Conservation (phyloP, 495 filamentous ascomycete species). For the Penicilliopsis zonata region DNA sequence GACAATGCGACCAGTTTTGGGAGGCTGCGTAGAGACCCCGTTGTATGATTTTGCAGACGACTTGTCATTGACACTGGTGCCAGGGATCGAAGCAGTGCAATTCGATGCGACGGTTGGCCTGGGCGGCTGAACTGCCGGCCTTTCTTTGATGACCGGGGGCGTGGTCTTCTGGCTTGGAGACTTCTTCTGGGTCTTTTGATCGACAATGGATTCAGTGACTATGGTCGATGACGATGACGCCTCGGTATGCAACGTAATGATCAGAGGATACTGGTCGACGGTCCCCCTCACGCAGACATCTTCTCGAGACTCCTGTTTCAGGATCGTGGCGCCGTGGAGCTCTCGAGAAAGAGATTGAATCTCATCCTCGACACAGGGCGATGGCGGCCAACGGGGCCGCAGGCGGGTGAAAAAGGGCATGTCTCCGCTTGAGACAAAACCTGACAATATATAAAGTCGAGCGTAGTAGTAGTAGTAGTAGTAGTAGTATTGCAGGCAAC, state of each 20-base stretch:
- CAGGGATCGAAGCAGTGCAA: too few species aligned
- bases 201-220: constrained; percentile 1
- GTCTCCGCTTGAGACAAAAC: constrained; percentile 2
- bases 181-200: too few species aligned
- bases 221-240: constrained; percentile 6
- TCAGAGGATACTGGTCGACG: constrained; percentile 34
- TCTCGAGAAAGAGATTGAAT: constrained; percentile 28
- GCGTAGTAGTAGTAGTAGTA: constrained; percentile 3
- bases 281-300: constrained; percentile 28
- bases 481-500: not conserved
- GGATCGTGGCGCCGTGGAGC: constrained; percentile 18
- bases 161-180: too few species aligned
- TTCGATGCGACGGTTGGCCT: too few species aligned
- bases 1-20: too few species aligned
- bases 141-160: not conserved
- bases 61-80: too few species aligned
- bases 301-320: constrained; percentile 21
- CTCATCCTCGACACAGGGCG: constrained; percentile 35
- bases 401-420: constrained; percentile 21
- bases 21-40: too few species aligned
- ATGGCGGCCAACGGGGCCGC: constrained; percentile 25
- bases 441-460: constrained; percentile 3
- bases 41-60: too few species aligned
- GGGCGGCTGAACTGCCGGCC: too few species aligned
- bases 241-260: constrained; percentile 19